These are phyloP conservation scores for Lizanozyma gosingica DNA, from an alignment of 1,139 yeast genomes.

Conservation along the genomic window DNA sequence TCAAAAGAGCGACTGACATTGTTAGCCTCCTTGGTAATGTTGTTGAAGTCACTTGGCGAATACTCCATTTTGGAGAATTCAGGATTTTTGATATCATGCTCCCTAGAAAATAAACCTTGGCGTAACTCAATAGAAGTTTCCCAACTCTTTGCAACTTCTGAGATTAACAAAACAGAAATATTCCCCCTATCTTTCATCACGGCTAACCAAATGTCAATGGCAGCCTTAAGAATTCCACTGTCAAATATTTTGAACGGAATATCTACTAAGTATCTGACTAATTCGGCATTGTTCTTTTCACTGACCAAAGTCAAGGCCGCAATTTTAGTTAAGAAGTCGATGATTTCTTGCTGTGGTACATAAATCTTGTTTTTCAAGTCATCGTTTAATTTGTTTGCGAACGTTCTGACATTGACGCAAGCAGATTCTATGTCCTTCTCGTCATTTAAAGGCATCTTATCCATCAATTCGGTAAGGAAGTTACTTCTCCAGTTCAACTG, in stretches of 20 bases:
- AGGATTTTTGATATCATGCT: constrained; percentile 50
- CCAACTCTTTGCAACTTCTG: constrained; percentile 65
- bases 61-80: constrained; percentile 79
- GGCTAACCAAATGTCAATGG: constrained; percentile 74
- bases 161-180: constrained; percentile 50
- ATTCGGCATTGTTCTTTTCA: constrained; percentile 34
- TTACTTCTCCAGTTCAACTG: constrained; percentile 71
- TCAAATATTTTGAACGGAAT: constrained; percentile 67
- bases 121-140: constrained; percentile 51
- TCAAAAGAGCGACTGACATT: constrained; percentile 46
- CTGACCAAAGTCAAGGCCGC: constrained; percentile 11
- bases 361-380: constrained; percentile 8
- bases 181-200: constrained; percentile 59
- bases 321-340: constrained; percentile 37
- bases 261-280: constrained; percentile 50
- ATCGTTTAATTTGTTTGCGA: constrained; percentile 10
- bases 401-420: constrained; percentile 14
- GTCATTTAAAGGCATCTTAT: constrained; percentile 25
- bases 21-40: constrained; percentile 45
- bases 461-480: constrained; percentile 32
- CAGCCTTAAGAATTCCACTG: constrained; percentile 52
- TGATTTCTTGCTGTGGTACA: constrained; percentile 22
- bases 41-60: constrained; percentile 67
- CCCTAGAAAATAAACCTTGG: constrained; percentile 60
- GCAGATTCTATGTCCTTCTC: constrained; percentile 23